Evolutionary conservation across 1,139 yeast genomes (phyloP).

Genomic region (Tardiomyces blankii): DNA sequence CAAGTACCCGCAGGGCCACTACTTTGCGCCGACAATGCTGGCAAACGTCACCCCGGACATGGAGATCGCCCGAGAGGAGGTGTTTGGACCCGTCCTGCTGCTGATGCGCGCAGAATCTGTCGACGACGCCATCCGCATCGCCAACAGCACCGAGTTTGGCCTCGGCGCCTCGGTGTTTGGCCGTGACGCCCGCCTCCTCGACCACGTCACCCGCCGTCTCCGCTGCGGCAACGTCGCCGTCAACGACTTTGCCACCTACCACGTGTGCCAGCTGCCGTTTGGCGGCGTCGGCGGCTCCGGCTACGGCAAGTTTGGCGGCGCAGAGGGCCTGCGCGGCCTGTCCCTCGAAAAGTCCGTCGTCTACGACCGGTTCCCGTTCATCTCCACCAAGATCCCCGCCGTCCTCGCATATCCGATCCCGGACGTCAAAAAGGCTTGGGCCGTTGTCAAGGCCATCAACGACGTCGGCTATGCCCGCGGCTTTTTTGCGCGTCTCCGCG

Average conservation of each 20-base stretch:
- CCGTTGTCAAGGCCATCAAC: constrained; percentile 69
- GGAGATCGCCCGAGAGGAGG: constrained; percentile 80
- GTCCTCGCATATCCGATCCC: constrained; percentile 86
- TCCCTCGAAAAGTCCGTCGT: constrained; percentile 82
- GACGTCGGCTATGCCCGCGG: constrained; percentile 74
- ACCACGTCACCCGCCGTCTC: constrained; percentile 50
- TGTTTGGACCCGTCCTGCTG: constrained; percentile 83
- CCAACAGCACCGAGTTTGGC: constrained; percentile 84
- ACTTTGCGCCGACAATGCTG: constrained; percentile 78
- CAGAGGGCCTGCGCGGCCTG: constrained; percentile 84
- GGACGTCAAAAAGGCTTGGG: constrained; percentile 78
- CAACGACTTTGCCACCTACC: constrained; percentile 93
- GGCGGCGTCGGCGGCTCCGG: constrained; percentile 93
- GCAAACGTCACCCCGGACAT: constrained; percentile 69
- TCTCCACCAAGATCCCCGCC: constrained; percentile 71
- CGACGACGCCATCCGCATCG: constrained; percentile 62
- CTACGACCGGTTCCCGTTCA: constrained; percentile 66
- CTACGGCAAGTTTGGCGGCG: constrained; percentile 94
- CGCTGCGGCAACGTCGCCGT: constrained; percentile 89
- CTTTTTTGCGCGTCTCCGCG: constrained; percentile 52
- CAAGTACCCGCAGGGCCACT: constrained; percentile 90
- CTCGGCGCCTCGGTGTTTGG: constrained; percentile 89
- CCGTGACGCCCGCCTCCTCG: constrained; percentile 38
- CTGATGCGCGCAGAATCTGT: constrained; percentile 58
- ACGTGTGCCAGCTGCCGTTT: constrained; percentile 91